These are phyloP conservation scores for Stipa capillata DNA, from an alignment of 176 grass and related monocot genomes.

Conservation along the genomic window DNA sequence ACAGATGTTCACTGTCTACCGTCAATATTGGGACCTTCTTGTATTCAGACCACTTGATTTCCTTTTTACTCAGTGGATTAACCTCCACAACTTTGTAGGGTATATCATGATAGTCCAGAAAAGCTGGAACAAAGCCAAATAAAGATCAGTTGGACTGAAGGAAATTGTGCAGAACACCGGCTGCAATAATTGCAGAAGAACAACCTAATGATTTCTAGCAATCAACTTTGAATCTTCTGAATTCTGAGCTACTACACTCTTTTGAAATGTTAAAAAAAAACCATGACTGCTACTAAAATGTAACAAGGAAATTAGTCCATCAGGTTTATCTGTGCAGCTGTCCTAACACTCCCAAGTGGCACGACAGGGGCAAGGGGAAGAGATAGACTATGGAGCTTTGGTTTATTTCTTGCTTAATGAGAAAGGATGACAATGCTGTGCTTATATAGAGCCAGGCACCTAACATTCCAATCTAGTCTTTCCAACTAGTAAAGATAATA, in stretches of 20 bases:
- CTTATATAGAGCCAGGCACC: background rate
- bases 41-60: conserved; percentile 99
- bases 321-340: background rate
- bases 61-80: conserved; percentile 96
- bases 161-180: background rate
- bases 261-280: background rate
- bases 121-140: conserved; percentile 52
- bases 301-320: background rate
- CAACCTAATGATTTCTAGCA: background rate
- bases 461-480: background rate
- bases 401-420: background rate
- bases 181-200: background rate
- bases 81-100: conserved; percentile 99
- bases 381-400: background rate
- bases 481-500: background rate
- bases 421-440: background rate
- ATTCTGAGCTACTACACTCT: background rate
- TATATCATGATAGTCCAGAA: conserved; percentile 94
- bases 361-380: background rate
- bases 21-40: conserved; percentile 98
- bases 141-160: background rate
- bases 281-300: background rate
- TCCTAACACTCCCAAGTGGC: background rate
- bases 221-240: background rate
- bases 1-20: conserved; percentile 75